These are phyloP conservation scores for Ceratocystis colombiana DNA, from an alignment of 2,329 filamentous ascomycete species.

Conservation along the genomic window DNA sequence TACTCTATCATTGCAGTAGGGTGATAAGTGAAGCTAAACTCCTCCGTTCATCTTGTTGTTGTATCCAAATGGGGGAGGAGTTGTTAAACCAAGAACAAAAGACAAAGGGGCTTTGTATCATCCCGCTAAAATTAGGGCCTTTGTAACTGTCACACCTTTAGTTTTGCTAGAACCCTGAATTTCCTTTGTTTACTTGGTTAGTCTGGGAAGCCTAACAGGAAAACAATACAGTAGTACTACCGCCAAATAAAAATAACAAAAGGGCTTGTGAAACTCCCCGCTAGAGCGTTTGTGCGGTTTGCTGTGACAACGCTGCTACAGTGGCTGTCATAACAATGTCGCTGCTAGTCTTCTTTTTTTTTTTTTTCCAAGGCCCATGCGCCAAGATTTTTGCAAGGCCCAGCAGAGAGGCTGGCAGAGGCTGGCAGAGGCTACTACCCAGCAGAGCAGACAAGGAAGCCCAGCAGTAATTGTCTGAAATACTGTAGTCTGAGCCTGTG, in stretches of 20 bases:
- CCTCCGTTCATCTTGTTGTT: no score
- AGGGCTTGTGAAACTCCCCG: conserved; percentile 11
- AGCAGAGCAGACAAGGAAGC: background rate
- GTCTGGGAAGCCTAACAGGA: background rate
- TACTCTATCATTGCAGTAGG: background rate
- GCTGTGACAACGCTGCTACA: conserved; percentile 14
- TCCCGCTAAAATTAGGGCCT: conserved; percentile 1
- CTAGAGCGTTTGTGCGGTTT: conserved; percentile 6
- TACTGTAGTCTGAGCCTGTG: background rate
- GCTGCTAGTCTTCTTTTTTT: background rate
- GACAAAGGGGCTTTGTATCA: conserved; percentile 6
- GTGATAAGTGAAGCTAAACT: no score
- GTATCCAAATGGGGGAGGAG: no score
- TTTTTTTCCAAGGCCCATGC: background rate
- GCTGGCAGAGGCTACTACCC: no score
- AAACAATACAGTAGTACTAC: background rate
- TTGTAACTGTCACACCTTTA: background rate
- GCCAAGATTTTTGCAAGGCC: background rate
- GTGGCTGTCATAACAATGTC: conserved; percentile 9
- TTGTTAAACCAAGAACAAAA: background rate
- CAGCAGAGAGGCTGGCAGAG: background rate
- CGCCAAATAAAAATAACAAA: background rate
- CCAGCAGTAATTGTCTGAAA: background rate
- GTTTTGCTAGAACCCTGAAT: background rate
- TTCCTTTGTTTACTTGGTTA: conserved; percentile 3